These are phyloP conservation scores for Xylariaceae sp. DNA, from an alignment of 2,329 filamentous ascomycete genomes.

Conservation along the genomic window DNA sequence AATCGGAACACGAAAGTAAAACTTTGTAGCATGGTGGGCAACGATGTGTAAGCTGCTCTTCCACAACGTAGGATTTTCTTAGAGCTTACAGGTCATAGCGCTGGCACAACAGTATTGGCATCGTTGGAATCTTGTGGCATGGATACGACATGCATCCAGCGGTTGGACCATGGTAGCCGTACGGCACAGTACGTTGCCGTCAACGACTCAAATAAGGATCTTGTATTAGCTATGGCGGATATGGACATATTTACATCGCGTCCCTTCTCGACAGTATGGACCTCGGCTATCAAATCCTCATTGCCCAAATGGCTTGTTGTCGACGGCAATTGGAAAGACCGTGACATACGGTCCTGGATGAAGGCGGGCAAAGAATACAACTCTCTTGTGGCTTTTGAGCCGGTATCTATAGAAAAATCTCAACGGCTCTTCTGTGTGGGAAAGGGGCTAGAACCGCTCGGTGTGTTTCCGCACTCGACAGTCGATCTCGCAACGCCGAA, in stretches of 20 bases:
- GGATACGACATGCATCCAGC: conserved; percentile 58
- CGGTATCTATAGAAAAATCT: conserved; percentile 80
- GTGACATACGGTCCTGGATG: conserved; percentile 65
- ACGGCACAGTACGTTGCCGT: conserved; percentile 91
- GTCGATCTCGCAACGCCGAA: conserved; percentile 81
- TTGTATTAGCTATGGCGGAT: conserved; percentile 92
- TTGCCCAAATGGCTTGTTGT: conserved; percentile 75
- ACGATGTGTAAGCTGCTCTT: conserved; percentile 59
- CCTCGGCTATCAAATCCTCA: conserved; percentile 50
- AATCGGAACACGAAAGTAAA: conserved; percentile 59
- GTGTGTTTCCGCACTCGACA: conserved; percentile 57
- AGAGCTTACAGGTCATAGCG: too few relatives aligned
- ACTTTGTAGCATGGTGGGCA: conserved; percentile 76
- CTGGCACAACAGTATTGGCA: conserved; percentile 68
- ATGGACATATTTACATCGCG: conserved; percentile 75
- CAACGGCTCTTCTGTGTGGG: conserved; percentile 57
- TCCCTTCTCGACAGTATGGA: conserved; percentile 55
- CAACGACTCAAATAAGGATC: conserved; percentile 77
- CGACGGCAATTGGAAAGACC: conserved; percentile 79
- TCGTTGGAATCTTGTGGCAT: conserved; percentile 63
- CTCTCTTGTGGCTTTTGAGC: conserved; percentile 73
- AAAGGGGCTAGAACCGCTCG: conserved; percentile 37
- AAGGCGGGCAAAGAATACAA: conserved; percentile 51
- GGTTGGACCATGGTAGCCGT: conserved; percentile 50
- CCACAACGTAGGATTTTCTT: conserved; percentile 5